A percentile compares a stretch with the other conserved stretches of the same genome.
These are phyloP conservation scores for Vitis hybrid DNA, from an alignment of 177 flowering plant species.

Conservation along the genomic window DNA sequence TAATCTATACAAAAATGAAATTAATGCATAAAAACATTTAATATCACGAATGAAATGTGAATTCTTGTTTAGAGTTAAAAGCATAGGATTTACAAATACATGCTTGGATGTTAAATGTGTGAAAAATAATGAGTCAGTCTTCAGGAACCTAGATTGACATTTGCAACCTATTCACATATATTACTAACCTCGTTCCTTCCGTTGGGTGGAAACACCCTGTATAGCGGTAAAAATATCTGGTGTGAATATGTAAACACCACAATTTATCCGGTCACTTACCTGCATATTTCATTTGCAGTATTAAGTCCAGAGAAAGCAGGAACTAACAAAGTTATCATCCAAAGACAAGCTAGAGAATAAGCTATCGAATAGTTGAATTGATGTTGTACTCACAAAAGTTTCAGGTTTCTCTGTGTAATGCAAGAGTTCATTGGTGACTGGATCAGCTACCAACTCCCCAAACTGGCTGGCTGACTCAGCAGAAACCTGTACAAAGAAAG, in stretches of 20 bases:
- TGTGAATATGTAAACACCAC: conserved; percentile 82
- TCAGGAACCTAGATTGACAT: no score
- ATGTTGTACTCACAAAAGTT: conserved; percentile 65
- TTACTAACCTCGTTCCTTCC: conserved; percentile 70
- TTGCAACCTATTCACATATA: not conserved
- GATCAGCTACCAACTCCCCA: conserved; percentile 91
- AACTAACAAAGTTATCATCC: not conserved
- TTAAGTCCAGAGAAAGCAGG: not conserved
- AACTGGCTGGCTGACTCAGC: conserved; percentile 83
- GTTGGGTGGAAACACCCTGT: conserved; percentile 53
- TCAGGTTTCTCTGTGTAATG: conserved; percentile 95
- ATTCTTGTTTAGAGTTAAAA: no score
- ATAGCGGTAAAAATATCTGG: conserved; percentile 76
- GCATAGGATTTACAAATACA: no score
- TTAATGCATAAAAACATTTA: no score
- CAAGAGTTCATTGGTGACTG: conserved; percentile 71
- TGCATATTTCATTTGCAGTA: conserved; percentile 19
- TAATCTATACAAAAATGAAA: no score
- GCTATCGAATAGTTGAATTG: no score
- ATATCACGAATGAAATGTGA: no score
- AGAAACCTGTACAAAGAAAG: conserved; percentile 54
- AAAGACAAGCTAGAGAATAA: no score
- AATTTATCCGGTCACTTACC: conserved; percentile 85
- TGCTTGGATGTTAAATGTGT: no score
- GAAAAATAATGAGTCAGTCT: no score